phyloP scores from a whole-genome alignment of 2,329 filamentous ascomycete genomes.

The Aspergillus latus region DNA sequence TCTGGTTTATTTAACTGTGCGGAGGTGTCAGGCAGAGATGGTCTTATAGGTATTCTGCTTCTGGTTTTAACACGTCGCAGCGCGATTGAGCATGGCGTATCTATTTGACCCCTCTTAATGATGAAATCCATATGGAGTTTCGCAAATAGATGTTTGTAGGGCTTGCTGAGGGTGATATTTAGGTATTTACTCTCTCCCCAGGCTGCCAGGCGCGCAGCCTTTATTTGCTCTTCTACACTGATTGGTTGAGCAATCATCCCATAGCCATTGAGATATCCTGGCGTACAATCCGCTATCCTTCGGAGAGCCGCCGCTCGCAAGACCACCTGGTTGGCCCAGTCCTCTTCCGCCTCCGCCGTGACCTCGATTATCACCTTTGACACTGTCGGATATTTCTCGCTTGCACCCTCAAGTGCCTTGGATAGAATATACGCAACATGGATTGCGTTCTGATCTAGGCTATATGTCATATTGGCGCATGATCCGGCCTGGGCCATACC shows the following conservation, averaged over 20 bases:
- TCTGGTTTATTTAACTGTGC: no score
- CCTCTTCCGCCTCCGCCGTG: background rate
- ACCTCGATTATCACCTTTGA: background rate
- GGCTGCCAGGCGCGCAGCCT: background rate
- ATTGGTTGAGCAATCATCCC: background rate
- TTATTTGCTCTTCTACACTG: background rate
- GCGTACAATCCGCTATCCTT: background rate
- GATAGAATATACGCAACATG: background rate
- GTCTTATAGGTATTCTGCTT: no score
- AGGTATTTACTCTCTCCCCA: no score
- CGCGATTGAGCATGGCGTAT: no score
- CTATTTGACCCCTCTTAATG: no score
- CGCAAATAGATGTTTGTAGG: no score
- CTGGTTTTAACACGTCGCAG: no score
- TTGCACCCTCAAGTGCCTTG: background rate
- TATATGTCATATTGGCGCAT: background rate
- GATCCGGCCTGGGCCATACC: background rate
- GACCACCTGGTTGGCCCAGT: background rate
- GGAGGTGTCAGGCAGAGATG: no score
- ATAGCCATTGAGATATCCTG: background rate
- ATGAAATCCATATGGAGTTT: no score
- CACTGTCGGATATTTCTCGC: no score
- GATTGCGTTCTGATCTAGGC: background rate
- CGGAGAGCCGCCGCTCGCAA: background rate
- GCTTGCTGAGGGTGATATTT: no score